A percentile compares a stretch with the other conserved stretches of the same genome.
Evolutionary conservation across 2,329 filamentous ascomycete species (phyloP).

Genomic region (Aspergillus sclerotialis): DNA sequence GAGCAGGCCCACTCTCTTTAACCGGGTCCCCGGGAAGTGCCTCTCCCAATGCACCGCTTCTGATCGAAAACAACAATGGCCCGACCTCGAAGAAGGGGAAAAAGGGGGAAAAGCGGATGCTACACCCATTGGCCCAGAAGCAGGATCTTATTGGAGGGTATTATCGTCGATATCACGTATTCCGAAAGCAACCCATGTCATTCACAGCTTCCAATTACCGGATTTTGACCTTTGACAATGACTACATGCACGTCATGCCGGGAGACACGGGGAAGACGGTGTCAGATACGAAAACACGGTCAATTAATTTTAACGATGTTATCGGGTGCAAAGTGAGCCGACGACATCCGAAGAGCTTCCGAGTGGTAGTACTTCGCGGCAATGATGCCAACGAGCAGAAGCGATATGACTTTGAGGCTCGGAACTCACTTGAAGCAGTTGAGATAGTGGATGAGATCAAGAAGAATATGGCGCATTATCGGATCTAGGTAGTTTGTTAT

Average conservation of each 20-base stretch:
- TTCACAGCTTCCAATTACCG: conserved; percentile 56
- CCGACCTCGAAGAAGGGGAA: conserved; percentile 37
- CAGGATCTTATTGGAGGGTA: conserved; percentile 41
- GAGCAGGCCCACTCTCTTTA: conserved; percentile 50
- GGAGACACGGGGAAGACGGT: conserved; percentile 47
- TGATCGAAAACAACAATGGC: conserved; percentile 38
- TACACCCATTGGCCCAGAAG: conserved; percentile 43
- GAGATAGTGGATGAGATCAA: conserved; percentile 60
- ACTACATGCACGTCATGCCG: conserved; percentile 61
- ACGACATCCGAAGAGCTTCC: conserved; percentile 57
- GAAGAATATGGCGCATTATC: conserved; percentile 47
- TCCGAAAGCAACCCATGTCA: conserved; percentile 59
- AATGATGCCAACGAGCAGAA: conserved; percentile 59
- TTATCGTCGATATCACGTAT: conserved; percentile 58
- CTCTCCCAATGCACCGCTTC: conserved; percentile 58
- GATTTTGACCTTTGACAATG: conserved; percentile 56
- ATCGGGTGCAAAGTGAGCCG: conserved; percentile 59
- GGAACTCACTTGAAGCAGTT: conserved; percentile 49
- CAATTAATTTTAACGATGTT: conserved; percentile 57
- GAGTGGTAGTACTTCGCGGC: conserved; percentile 54
- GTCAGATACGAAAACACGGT: conserved; percentile 51
- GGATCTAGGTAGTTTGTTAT: too few species aligned
- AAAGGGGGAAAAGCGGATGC: conserved; percentile 31
- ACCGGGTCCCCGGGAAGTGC: conserved; percentile 55
- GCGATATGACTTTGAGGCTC: conserved; percentile 60